A percentile compares a stretch with the other conserved stretches of the same genome.
Evolutionary conservation across 1,284 basidiomycete species (phyloP).

Genomic region (Sphagnurus paluster): DNA sequence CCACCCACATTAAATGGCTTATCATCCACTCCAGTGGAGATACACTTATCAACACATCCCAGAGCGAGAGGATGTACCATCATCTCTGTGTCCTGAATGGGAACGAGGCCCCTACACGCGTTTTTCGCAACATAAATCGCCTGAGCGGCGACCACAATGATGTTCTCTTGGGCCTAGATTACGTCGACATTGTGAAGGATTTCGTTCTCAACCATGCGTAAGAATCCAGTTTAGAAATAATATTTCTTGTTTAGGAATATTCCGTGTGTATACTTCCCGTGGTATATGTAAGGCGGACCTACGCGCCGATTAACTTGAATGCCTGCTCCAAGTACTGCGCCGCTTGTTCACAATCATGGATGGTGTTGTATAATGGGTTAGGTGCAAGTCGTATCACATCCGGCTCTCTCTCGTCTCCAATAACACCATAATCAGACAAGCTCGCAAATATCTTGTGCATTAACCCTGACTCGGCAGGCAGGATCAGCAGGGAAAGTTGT

Average conservation of each 20-base stretch:
- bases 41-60: conserved; percentile 59
- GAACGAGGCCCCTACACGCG: conserved; percentile 20
- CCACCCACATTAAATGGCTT: conserved; percentile 55
- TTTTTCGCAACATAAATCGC: conserved; percentile 45
- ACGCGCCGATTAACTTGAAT: conserved; percentile 31
- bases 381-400: conserved; percentile 90
- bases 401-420: conserved; percentile 88
- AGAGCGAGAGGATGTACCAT: conserved; percentile 58
- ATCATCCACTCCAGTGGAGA: conserved; percentile 75
- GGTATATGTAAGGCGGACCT: neutral
- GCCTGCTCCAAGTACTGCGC: conserved; percentile 63
- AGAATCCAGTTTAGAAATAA: neutral
- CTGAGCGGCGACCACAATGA: conserved; percentile 58
- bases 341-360: conserved; percentile 73
- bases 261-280: neutral
- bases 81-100: conserved; percentile 46
- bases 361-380: conserved; percentile 81
- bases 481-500: conserved; percentile 83
- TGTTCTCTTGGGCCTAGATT: conserved; percentile 46
- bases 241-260: neutral
- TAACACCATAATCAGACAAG: conserved; percentile 70
- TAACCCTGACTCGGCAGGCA: conserved; percentile 57
- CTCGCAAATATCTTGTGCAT: conserved; percentile 74
- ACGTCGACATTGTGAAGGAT: conserved; percentile 46
- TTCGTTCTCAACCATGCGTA: conserved; percentile 33